A percentile compares a stretch with the other conserved stretches of the same genome.
phyloP scores from a whole-genome alignment of 2,329 filamentous ascomycete genomes.

The Fusarium graminum region DNA sequence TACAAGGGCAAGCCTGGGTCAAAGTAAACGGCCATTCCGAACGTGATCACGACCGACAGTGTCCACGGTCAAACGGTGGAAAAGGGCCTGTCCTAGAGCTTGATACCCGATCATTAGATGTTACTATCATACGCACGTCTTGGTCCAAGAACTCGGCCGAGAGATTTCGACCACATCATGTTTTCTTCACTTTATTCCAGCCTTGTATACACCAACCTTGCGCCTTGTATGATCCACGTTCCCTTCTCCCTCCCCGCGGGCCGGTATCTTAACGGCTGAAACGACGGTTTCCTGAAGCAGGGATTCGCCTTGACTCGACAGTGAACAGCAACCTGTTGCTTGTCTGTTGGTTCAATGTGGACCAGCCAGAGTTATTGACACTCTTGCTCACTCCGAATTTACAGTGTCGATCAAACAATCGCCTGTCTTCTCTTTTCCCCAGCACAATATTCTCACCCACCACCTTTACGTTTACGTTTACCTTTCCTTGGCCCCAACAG shows the following conservation, averaged over 20 bases:
- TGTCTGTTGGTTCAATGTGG: constrained; percentile 24
- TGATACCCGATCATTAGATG: constrained; percentile 11
- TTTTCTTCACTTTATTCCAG: constrained; percentile 17
- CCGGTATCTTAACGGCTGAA: constrained; percentile 36
- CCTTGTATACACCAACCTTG: constrained; percentile 11
- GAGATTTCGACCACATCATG: constrained; percentile 9
- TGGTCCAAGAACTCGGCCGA: constrained; percentile 8
- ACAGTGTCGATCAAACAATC: constrained; percentile 38
- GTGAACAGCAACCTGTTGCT: constrained; percentile 1
- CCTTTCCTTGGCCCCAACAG: constrained; percentile 1
- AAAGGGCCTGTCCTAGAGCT: constrained; percentile 3
- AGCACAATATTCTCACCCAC: constrained; percentile 33
- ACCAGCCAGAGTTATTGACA: constrained; percentile 18
- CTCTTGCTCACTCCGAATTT: constrained; percentile 3
- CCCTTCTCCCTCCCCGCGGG: constrained; percentile 31
- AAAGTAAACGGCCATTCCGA: constrained; percentile 28
- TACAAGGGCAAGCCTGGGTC: constrained; percentile 20
- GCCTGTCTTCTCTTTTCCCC: neutral
- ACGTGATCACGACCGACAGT: constrained; percentile 9
- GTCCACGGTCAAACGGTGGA: neutral
- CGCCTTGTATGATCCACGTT: constrained; percentile 24
- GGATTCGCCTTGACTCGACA: constrained; percentile 18
- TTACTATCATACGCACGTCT: constrained; percentile 5
- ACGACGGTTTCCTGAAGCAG: constrained; percentile 23
- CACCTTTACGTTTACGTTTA: constrained; percentile 18